A percentile compares a stretch with the other conserved stretches of the same genome.
Evolutionary conservation across 2,329 filamentous ascomycete species (phyloP).

Genomic region (Nemania serpens): DNA sequence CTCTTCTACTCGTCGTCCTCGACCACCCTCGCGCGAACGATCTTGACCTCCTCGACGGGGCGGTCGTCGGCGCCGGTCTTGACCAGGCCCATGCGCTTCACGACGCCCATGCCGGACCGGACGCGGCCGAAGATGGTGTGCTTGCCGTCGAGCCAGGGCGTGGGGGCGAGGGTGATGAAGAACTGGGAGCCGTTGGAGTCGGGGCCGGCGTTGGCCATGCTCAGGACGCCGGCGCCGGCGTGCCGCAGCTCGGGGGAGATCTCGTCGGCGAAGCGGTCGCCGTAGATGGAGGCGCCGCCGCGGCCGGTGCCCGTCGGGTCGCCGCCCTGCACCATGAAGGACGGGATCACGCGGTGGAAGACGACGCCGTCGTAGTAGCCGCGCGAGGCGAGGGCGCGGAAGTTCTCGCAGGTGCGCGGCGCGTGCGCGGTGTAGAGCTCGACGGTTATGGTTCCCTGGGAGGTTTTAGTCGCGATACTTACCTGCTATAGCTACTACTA

Average conservation of each 20-base stretch:
- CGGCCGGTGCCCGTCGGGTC: constrained; percentile 93
- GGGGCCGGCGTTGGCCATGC: constrained; percentile 94
- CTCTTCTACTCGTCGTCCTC: constrained; percentile 55
- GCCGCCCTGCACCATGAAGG: constrained; percentile 96
- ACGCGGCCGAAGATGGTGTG: constrained; percentile 96
- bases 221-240: constrained; percentile 89
- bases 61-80: constrained; percentile 81
- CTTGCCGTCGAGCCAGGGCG: constrained; percentile 95
- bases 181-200: constrained; percentile 96
- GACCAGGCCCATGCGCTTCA: constrained; percentile 86
- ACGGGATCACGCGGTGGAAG: constrained; percentile 93
- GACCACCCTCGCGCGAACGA: constrained; percentile 73
- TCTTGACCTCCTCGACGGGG: constrained; percentile 81
- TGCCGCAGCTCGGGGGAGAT: constrained; percentile 80
- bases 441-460: constrained; percentile 77
- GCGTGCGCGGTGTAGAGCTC: constrained; percentile 92
- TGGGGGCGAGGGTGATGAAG: constrained; percentile 91
- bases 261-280: constrained; percentile 93
- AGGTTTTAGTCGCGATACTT: constrained; percentile 1
- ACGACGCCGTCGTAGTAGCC: constrained; percentile 87
- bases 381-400: constrained; percentile 74
- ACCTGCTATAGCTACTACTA: too few relatives aligned
- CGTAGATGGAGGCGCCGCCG: constrained; percentile 87
- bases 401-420: constrained; percentile 88
- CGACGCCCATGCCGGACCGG: constrained; percentile 78